Evolutionary conservation across 306 rosid genomes (phyloP).

Genomic region (Leucaena leucocephala): DNA sequence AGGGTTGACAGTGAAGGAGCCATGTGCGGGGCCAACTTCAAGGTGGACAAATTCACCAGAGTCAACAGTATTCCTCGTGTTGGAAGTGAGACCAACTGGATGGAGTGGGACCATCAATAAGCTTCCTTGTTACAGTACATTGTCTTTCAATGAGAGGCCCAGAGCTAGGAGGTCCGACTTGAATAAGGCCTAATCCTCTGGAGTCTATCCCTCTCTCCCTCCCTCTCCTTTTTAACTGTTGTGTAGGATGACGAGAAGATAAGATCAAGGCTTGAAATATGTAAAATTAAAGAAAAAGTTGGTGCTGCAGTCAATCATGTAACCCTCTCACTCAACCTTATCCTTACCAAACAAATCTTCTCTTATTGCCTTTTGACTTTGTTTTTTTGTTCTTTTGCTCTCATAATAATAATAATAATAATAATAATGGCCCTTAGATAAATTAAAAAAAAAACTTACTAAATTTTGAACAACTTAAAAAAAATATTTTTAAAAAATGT

Average conservation of each 20-base stretch:
- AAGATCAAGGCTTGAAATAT: no score
- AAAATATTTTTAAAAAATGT: no score
- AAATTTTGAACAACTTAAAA: no score
- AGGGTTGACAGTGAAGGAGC: slow-evolving; percentile 89
- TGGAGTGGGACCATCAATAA: slow-evolving; percentile 64
- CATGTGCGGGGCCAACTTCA: slow-evolving; percentile 93
- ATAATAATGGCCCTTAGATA: no score
- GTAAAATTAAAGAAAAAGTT: no score
- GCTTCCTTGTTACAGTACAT: background rate
- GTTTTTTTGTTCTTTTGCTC: background rate
- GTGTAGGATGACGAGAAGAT: no score
- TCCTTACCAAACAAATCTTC: background rate
- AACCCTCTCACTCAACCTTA: no score
- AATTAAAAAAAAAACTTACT: no score
- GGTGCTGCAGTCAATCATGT: no score
- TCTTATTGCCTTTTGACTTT: background rate
- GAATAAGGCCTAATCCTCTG: background rate
- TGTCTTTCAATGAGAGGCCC: background rate
- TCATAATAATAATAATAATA: no score
- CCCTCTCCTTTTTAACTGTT: background rate
- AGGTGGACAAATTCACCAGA: slow-evolving; percentile 72
- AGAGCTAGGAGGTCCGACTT: background rate
- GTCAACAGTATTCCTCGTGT: slow-evolving; percentile 87
- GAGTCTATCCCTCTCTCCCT: no score
- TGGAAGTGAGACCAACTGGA: slow-evolving; percentile 84